Conservation (phyloP, 2,329 filamentous ascomycete species). For the Bimuria novae-zelandiae region DNA sequence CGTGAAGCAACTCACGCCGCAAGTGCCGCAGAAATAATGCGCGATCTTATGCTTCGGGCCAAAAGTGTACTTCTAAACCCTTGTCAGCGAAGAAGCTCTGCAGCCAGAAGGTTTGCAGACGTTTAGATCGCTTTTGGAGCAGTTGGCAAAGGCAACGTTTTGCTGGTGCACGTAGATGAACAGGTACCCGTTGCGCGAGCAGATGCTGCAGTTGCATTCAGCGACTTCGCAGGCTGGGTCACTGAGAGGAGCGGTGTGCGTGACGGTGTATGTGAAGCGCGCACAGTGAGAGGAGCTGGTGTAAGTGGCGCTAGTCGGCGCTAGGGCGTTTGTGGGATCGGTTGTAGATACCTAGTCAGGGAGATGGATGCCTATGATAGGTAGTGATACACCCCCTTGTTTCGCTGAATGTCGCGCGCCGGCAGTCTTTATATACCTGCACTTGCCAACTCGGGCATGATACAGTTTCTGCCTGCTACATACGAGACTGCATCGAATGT, state of each 20-base stretch:
- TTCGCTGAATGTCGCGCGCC: too few species aligned
- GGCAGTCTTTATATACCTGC: too few species aligned
- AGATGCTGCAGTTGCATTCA: slow-evolving; percentile 60
- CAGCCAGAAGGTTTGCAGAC: slow-evolving; percentile 10
- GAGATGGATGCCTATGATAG: too few species aligned
- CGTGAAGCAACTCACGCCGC: slow-evolving; percentile 33
- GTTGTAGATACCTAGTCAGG: slow-evolving; percentile 8
- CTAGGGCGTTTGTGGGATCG: not conserved
- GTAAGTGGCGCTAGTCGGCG: slow-evolving; percentile 39
- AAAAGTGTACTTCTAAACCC: slow-evolving; percentile 32
- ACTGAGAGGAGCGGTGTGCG: slow-evolving; percentile 54
- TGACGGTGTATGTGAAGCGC: slow-evolving; percentile 55
- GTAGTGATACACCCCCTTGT: not conserved
- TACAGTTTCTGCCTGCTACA: too few species aligned
- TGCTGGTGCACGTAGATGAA: slow-evolving; percentile 44
- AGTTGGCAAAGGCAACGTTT: slow-evolving; percentile 25
- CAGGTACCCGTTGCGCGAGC: slow-evolving; percentile 57
- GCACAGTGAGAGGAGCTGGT: slow-evolving; percentile 60
- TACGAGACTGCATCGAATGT: too few species aligned
- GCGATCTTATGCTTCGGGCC: slow-evolving; percentile 21
- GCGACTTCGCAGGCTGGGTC: slow-evolving; percentile 47
- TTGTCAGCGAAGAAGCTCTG: not conserved
- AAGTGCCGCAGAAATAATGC: slow-evolving; percentile 39
- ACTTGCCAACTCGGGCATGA: too few species aligned
- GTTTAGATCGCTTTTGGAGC: slow-evolving; percentile 22